Base-by-base conservation (phyloP, 2,329 filamentous ascomycete species). In the Alternaria arbusti region DNA sequence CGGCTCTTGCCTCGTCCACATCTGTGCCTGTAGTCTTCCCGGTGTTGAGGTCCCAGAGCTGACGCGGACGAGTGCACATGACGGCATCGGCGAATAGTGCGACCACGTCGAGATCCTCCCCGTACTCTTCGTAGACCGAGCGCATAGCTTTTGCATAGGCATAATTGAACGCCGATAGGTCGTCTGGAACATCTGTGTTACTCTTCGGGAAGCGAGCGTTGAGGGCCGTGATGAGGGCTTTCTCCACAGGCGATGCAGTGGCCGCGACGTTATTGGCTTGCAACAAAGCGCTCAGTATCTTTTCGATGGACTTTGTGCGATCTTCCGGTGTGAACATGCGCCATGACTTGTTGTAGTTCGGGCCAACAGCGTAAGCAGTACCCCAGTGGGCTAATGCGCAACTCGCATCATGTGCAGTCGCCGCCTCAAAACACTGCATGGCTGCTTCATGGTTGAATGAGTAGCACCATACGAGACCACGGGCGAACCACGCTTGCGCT, bases 301-400 rank as follows among this genome's bases (percentile, higher is more conserved):
- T 78, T 73, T 93, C 91, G 6, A 87, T 78, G 0, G 84, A 80
- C 0, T 83, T 80, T 0, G 80, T 78, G 10, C 79, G 76, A 0
- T 82, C 76, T 58, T 89, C 58, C 6, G n/a, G 40, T 12, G 50
- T 89, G 65, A 92, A 92, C 36, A 86, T 83, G 15, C 86, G 85
- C 91, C 91, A 93, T 0, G 90, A 87, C 70, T 92, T 91, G 80
- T 93, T 91, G 75, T 90, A 89, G 73, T 94, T 93, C 3, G 91
- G 90, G 0, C 91, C 91, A 0, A 90, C 77, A 2, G 88, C 82
- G 73, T 90, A 92, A 0, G 91, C 88, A 3, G 90, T 78, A 0
- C 62, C 59, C 58, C 58, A 91, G 68, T 89, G 30, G 84, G 87
- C 88, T 36, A 59, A 40, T 44, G 17, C 83, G 57, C 86, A 90